A percentile compares a stretch with the other conserved stretches of the same genome.
These are phyloP conservation scores for Eudorina sp. DNA, from an alignment of 139 green algal species.

Conservation along the genomic window DNA sequence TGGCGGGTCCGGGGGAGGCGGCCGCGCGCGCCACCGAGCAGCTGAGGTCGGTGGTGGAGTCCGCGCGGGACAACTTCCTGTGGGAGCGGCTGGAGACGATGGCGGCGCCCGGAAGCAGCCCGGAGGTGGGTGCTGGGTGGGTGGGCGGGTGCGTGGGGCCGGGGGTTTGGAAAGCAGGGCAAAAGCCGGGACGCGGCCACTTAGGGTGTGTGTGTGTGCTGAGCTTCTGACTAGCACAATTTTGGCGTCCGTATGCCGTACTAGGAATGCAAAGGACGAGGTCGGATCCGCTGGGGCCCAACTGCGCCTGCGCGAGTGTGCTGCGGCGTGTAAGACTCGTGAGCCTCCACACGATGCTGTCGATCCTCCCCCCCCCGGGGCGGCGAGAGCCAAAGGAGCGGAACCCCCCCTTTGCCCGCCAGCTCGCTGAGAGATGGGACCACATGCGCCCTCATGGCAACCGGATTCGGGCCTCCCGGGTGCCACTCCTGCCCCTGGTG, in stretches of 20 bases:
- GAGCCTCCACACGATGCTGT: too few relatives aligned
- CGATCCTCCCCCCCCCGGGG: too few relatives aligned
- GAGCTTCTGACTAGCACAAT: too few relatives aligned
- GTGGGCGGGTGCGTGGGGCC: neutral
- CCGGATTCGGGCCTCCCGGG: neutral
- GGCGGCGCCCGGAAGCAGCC: conserved; percentile 23
- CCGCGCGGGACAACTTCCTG: conserved; percentile 77
- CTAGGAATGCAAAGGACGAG: neutral
- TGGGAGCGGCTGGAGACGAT: conserved; percentile 71
- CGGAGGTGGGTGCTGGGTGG: conserved; percentile 25
- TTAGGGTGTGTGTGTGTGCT: too few relatives aligned
- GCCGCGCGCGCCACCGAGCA: conserved; percentile 54
- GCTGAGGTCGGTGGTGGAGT: conserved; percentile 66
- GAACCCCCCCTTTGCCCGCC: too few relatives aligned
- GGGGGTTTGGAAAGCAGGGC: too few relatives aligned
- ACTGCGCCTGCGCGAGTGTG: neutral
- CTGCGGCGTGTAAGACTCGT: too few relatives aligned
- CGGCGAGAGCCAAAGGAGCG: too few relatives aligned
- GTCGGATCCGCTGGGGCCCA: neutral
- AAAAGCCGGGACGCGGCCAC: too few relatives aligned
- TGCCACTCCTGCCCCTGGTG: neutral
- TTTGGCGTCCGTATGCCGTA: too few relatives aligned
- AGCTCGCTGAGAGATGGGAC: too few relatives aligned
- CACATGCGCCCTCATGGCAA: too few relatives aligned
- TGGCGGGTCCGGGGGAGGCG: neutral